These are phyloP conservation scores for Escovopsis sp. DNA, from an alignment of 2,329 filamentous ascomycete species.

Conservation along the genomic window DNA sequence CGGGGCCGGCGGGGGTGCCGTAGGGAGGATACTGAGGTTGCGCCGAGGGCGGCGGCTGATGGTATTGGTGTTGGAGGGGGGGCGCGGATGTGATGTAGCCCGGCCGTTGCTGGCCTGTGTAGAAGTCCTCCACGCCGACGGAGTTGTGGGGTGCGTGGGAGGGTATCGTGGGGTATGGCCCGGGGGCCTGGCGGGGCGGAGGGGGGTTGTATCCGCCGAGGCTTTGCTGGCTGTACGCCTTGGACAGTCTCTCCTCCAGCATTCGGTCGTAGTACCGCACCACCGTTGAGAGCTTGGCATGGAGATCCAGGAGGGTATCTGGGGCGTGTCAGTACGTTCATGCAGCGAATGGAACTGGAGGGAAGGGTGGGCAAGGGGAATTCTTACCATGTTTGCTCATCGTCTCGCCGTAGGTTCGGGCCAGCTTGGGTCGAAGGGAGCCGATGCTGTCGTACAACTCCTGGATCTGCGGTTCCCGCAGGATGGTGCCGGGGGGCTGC, in stretches of 20 bases:
- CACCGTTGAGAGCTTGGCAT: constrained; percentile 89
- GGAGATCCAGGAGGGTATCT: constrained; percentile 88
- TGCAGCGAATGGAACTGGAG: constrained; percentile 7
- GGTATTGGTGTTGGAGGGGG: constrained; percentile 11
- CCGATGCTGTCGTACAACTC: constrained; percentile 96
- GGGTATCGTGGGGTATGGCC: constrained; percentile 59
- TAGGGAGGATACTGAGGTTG: constrained; percentile 30
- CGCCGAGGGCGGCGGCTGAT: constrained; percentile 16
- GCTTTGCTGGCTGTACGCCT: constrained; percentile 74
- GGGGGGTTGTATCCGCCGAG: constrained; percentile 50
- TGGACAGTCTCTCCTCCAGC: constrained; percentile 89
- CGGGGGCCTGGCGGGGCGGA: constrained; percentile 34
- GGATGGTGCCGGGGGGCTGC: constrained; percentile 85
- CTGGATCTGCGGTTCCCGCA: constrained; percentile 95
- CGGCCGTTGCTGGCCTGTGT: constrained; percentile 53
- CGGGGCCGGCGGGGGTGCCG: constrained; percentile 18
- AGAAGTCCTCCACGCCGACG: constrained; percentile 63
- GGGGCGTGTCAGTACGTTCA: too few relatives aligned
- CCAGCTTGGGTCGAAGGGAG: constrained; percentile 81
- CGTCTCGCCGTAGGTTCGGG: constrained; percentile 90
- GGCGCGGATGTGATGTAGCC: constrained; percentile 33
- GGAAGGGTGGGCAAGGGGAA: background rate
- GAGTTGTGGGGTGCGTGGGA: constrained; percentile 32
- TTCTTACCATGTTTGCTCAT: constrained; percentile 94
- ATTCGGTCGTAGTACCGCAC: constrained; percentile 96